Evolutionary conservation across 2,329 filamentous ascomycete genomes (phyloP).

Genomic region (Fusarium domesticum): DNA sequence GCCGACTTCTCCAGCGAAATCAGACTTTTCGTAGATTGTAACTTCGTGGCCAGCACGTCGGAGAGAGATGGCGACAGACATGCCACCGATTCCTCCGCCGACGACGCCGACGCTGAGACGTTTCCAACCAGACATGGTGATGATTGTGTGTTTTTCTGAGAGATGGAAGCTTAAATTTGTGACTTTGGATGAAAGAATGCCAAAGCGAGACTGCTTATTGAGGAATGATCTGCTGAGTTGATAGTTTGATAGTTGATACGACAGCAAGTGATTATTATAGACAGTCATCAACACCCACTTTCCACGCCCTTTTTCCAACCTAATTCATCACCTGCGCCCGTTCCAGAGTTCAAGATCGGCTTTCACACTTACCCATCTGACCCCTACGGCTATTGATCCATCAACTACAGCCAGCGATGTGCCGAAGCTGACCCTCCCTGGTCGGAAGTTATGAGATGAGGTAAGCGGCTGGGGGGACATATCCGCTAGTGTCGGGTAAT

Average conservation of each 20-base stretch:
- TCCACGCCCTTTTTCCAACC: too few species aligned
- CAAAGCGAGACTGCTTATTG: neutral
- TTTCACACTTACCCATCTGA: neutral
- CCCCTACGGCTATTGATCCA: neutral
- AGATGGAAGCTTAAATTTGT: conserved; percentile 5
- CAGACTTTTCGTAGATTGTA: conserved; percentile 63
- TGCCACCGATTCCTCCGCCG: conserved; percentile 48
- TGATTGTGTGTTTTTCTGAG: conserved; percentile 14
- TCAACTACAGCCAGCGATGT: neutral
- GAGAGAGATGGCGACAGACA: conserved; percentile 45
- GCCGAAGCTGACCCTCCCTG: neutral
- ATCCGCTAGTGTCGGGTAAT: conserved; percentile 22
- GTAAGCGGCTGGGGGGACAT: conserved; percentile 2
- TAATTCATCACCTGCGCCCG: too few species aligned
- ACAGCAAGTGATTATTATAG: neutral
- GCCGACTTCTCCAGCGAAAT: conserved; percentile 66
- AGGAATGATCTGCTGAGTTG: neutral
- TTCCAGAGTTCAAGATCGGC: neutral
- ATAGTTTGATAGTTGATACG: neutral
- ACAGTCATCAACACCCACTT: neutral
- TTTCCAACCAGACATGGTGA: conserved; percentile 38
- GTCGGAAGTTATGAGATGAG: conserved; percentile 6
- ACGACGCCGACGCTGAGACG: conserved; percentile 44
- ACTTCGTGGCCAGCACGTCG: conserved; percentile 47
- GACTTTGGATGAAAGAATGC: too few species aligned